Evolutionary conservation across 148 eudicot genomes (phyloP), one percentile per base, ranked within the genome.

Genomic region (Diospyros kaki): DNA sequence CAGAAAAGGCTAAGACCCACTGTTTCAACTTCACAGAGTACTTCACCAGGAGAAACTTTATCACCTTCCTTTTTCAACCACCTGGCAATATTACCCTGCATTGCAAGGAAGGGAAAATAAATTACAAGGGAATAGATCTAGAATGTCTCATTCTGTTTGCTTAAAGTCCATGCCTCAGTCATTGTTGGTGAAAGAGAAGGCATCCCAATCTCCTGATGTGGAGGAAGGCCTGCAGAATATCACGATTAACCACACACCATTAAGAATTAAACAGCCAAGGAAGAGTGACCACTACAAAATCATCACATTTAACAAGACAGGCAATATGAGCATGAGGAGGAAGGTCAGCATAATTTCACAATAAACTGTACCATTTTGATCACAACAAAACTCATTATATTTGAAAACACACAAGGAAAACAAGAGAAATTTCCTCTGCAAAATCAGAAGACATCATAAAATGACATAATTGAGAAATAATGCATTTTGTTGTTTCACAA

Each of bases 11-110:
- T 38, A 70, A 64, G 62, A 75, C 74, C 90, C 58, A 95, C 99
- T 39, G 99, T 95, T 89, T 95, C 99, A 73, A 95, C 98, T 87
- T 95, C 99, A 80, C 99, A 95, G 17, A 95, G 94, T 60, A 95
- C 98, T 89, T 95, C 99, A 73, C 99, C 99, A 58, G 94, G 85
- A 76, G 91, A 62, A 79, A 95, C 86, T 83, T 89, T 83, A 72
- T 95, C 99, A 55, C 99, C 99, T 83, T 91, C 99, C 79, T 95
- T 95, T 84, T 93, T 95, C 78, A 95, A 79, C 99, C 99, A 95
- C 73, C 90, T 91, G 38, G 97, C 99, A 82, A 95, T 89, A 76
- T 93, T 95, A 50, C 99, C 96, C 97, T 92, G 85, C 72, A 84
- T 69, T 67, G 79, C 63, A 52, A 59, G 59, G 44, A 38, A 46